Base-by-base conservation (phyloP, 148 eudicot species). In the Hydrangea macrophylla region DNA sequence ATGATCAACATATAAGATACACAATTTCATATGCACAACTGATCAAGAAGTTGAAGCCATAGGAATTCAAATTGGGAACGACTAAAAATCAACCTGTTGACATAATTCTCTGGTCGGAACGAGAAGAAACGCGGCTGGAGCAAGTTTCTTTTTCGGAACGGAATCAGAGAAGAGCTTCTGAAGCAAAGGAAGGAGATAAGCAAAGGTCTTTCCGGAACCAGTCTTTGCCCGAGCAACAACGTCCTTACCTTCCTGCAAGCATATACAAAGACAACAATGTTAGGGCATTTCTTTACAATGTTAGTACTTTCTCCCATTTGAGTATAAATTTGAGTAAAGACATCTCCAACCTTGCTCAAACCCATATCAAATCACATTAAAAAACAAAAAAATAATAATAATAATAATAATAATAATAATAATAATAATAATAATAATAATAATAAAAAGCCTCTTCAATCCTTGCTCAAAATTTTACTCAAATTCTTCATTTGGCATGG, bases 211-310 rank as follows among this genome's bases (percentile, higher is more conserved):
- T 2, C 96, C 99, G 1, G 99, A 95, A 40, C 99, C 99, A 1
- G 99, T 95, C 67, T 95, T 89, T 1, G 99, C 96, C 70, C 96
- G 80, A 5, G 99, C 97, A 64, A 95, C 90, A 22, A 94, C 96
- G 69, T 94, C 99, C 73, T 94, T 89, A 2, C 99, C 99, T 76
- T 88, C 91, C 99, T 90, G 67, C 28, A 62, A 39, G 20, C 25
- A 39, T 2, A 18, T 58, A 20, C 17, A 11, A 7, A 39, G 2
- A 9, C 12, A 39, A n/a, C n/a, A n/a, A n/a, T n/a, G n/a, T n/a
- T n/a, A n/a, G n/a, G n/a, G n/a, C n/a, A n/a, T n/a, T n/a, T n/a
- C n/a, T n/a, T n/a, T n/a, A n/a, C n/a, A n/a, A n/a, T n/a, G n/a
- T n/a, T n/a, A n/a, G n/a, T n/a, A n/a, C n/a, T n/a, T n/a, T n/a